Conservation (phyloP, 2,329 filamentous ascomycete species). For the Aureobasidium sp. region DNA sequence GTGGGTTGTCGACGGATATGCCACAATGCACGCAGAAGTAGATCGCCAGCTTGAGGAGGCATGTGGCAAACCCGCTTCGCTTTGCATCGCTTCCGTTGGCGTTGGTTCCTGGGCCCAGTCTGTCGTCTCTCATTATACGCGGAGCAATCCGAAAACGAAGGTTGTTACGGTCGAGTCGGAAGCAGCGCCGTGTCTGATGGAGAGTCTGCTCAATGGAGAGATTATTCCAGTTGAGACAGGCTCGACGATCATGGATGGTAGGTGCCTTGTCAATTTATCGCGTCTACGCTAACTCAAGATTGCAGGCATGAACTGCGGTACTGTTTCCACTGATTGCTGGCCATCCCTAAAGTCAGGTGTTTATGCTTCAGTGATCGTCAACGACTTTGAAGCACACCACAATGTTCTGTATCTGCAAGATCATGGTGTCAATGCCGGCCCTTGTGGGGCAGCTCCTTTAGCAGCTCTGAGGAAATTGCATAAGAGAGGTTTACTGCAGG, state of each 20-base stretch:
- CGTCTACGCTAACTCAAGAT: constrained; percentile 19
- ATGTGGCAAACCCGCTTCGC: constrained; percentile 24
- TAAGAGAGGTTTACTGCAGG: constrained; percentile 31
- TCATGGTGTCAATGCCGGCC: constrained; percentile 47
- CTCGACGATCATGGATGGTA: constrained; percentile 58
- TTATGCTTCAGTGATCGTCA: constrained; percentile 54
- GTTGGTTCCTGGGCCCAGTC: constrained; percentile 68
- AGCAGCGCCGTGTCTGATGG: constrained; percentile 53
- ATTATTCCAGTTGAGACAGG: constrained; percentile 47
- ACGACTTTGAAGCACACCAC: constrained; percentile 55
- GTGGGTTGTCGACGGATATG: constrained; percentile 74
- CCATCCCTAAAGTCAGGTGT: constrained; percentile 50
- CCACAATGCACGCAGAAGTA: constrained; percentile 62
- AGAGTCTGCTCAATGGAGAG: constrained; percentile 44
- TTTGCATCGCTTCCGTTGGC: constrained; percentile 60
- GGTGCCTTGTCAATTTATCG: constrained; percentile 33
- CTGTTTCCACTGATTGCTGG: constrained; percentile 60
- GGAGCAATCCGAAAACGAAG: constrained; percentile 7
- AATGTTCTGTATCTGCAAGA: constrained; percentile 49
- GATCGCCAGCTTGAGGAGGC: constrained; percentile 51
- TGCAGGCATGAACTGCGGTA: constrained; percentile 56
- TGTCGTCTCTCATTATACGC: constrained; percentile 58
- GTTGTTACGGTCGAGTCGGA: constrained; percentile 67
- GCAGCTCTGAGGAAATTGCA: constrained; percentile 50
- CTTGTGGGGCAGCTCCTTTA: constrained; percentile 55